Evolutionary conservation across 2,329 filamentous ascomycete genomes (phyloP).

Genomic region (Alternaria ethzedia): DNA sequence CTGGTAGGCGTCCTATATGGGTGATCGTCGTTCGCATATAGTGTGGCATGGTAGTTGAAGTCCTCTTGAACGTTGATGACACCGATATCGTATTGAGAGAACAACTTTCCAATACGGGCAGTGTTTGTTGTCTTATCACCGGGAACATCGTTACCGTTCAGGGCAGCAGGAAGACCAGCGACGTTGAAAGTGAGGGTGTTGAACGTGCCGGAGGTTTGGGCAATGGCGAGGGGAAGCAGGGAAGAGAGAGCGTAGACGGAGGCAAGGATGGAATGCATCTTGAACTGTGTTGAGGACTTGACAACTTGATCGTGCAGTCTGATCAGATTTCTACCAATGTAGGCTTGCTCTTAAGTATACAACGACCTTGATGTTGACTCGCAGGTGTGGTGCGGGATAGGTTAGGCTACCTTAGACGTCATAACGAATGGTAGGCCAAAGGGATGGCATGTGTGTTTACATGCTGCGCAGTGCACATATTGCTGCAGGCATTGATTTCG

Average conservation of each 20-base stretch:
- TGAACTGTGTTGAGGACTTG: not conserved
- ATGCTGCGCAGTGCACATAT: conserved; percentile 11
- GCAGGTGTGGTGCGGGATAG: not conserved
- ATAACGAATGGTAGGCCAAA: conserved; percentile 15
- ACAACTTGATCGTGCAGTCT: not conserved
- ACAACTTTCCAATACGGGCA: conserved; percentile 61
- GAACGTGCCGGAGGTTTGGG: conserved; percentile 53
- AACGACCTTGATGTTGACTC: not conserved
- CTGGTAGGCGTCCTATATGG: conserved; percentile 68
- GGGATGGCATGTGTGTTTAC: conserved; percentile 17
- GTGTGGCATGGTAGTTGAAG: conserved; percentile 68
- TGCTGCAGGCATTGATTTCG: conserved; percentile 17
- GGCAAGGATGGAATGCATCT: conserved; percentile 18
- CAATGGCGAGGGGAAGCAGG: conserved; percentile 11
- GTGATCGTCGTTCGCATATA: conserved; percentile 67
- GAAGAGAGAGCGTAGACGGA: conserved; percentile 12
- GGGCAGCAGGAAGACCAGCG: conserved; percentile 62
- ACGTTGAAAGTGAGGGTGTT: conserved; percentile 65
- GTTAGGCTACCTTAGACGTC: not conserved
- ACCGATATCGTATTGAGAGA: conserved; percentile 64
- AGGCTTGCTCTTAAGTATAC: conserved; percentile 9
- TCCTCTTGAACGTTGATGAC: conserved; percentile 72
- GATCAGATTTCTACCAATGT: not conserved
- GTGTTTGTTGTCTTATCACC: conserved; percentile 68
- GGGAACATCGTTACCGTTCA: conserved; percentile 66